Conservation (phyloP, 148 eudicot species). For the Heliosperma pusillum region DNA sequence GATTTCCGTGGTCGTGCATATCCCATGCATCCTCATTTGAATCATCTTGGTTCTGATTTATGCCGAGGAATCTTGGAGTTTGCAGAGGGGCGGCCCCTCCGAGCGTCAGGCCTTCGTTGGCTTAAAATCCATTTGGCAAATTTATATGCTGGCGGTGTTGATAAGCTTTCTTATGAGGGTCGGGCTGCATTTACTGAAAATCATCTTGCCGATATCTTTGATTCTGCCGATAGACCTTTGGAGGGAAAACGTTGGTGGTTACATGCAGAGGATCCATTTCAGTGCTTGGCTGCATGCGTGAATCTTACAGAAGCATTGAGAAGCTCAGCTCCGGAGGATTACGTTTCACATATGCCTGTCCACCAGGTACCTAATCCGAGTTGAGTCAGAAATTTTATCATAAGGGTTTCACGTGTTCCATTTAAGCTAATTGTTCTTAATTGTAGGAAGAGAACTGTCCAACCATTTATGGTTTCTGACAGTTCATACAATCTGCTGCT, state of each 20-base stretch:
- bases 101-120: constrained; percentile 72
- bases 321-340: constrained; percentile 71
- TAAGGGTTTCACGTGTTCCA: not conserved
- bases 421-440: not conserved
- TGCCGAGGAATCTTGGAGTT: constrained; percentile 89
- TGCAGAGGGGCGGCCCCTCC: constrained; percentile 82
- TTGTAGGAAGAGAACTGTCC: not conserved
- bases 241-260: constrained; percentile 94
- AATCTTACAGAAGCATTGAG: constrained; percentile 79
- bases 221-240: constrained; percentile 88
- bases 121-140: constrained; percentile 81
- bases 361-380: constrained; percentile 58
- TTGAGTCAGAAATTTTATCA: not conserved
- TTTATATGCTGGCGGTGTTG: constrained; percentile 80
- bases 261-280: constrained; percentile 87
- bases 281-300: constrained; percentile 75
- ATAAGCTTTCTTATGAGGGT: constrained; percentile 72
- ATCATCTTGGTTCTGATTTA: constrained; percentile 92
- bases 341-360: constrained; percentile 67
- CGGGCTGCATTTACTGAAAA: constrained; percentile 66
- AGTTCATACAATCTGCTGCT: not conserved
- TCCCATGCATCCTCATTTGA: constrained; percentile 91
- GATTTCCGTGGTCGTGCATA: constrained; percentile 98
- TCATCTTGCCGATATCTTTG: constrained; percentile 72
- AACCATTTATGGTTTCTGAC: not conserved